These are phyloP conservation scores for Baeospora myosura DNA, from an alignment of 1,284 basidiomycete genomes.

Conservation along the genomic window DNA sequence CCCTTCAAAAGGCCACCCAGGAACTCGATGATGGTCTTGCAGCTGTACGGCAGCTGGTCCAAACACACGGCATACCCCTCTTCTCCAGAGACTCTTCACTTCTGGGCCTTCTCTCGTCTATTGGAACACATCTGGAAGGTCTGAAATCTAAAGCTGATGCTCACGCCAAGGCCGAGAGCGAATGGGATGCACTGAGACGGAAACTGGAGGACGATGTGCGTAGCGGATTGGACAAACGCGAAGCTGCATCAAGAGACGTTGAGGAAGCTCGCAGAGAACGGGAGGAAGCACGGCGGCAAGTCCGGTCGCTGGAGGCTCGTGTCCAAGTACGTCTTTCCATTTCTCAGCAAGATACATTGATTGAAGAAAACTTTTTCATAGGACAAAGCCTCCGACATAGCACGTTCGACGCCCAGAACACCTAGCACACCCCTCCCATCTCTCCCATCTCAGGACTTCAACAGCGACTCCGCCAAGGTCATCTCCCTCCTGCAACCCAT, in stretches of 20 bases:
- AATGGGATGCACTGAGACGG: constrained; percentile 36
- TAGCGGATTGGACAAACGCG: constrained; percentile 38
- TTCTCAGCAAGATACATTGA: neutral
- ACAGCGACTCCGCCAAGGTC: constrained; percentile 51
- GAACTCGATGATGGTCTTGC: constrained; percentile 45
- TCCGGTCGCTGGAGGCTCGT: constrained; percentile 33
- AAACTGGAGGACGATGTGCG: constrained; percentile 47
- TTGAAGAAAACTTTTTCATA: neutral
- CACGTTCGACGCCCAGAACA: constrained; percentile 11
- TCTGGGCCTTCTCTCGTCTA: constrained; percentile 41
- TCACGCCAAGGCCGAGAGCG: constrained; percentile 38
- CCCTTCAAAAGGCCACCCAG: constrained; percentile 29
- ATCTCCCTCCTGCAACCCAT: constrained; percentile 59
- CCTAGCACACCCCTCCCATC: constrained; percentile 2
- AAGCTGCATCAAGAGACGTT: constrained; percentile 42
- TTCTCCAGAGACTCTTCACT: constrained; percentile 45
- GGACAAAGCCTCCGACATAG: constrained; percentile 11
- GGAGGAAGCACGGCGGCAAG: constrained; percentile 45
- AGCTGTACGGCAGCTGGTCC: constrained; percentile 41
- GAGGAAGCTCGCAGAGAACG: constrained; percentile 49
- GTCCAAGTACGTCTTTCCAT: constrained; percentile 32
- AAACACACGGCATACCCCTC: constrained; percentile 45
- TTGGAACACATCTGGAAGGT: constrained; percentile 49
- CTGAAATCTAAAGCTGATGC: constrained; percentile 44
- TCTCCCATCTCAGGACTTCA: constrained; percentile 32